phyloP scores from a whole-genome alignment of 2,329 filamentous ascomycete genomes.

The Penicillium aurantiogriseum region DNA sequence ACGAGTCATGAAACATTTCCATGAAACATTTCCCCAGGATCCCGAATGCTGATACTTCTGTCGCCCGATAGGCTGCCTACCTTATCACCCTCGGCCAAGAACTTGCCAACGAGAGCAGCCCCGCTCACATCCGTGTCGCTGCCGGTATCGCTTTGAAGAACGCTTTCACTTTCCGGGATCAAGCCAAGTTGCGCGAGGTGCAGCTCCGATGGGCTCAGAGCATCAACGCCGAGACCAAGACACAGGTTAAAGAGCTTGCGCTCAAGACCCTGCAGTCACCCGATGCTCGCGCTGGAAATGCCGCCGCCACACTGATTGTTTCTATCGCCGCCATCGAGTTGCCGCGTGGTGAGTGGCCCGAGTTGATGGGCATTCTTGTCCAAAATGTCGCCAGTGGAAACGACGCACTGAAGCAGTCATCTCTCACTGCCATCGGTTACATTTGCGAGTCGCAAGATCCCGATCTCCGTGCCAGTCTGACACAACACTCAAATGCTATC shows the following conservation, averaged over 20 bases:
- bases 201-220: conserved; percentile 90
- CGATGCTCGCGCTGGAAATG: conserved; percentile 79
- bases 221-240: conserved; percentile 78
- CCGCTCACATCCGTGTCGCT: conserved; percentile 83
- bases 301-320: conserved; percentile 91
- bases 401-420: conserved; percentile 89
- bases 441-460: conserved; percentile 94
- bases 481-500: conserved; percentile 93
- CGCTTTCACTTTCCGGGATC: conserved; percentile 92
- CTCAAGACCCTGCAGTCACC: conserved; percentile 79
- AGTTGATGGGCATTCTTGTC: conserved; percentile 84
- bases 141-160: conserved; percentile 98
- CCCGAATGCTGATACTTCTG: conserved; percentile 27
- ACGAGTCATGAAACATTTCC: conserved; percentile 8
- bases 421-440: conserved; percentile 93
- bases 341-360: conserved; percentile 87
- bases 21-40: background rate
- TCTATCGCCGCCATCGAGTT: conserved; percentile 94
- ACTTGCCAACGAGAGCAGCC: conserved; percentile 83
- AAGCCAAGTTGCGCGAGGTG: conserved; percentile 78
- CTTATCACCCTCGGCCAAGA: conserved; percentile 88
- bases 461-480: conserved; percentile 76
- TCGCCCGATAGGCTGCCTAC: conserved; percentile 71
- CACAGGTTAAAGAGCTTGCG: conserved; percentile 83
- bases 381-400: conserved; percentile 86